Conservation (phyloP, 495 filamentous ascomycete genomes). For the Daldinia loculata region DNA sequence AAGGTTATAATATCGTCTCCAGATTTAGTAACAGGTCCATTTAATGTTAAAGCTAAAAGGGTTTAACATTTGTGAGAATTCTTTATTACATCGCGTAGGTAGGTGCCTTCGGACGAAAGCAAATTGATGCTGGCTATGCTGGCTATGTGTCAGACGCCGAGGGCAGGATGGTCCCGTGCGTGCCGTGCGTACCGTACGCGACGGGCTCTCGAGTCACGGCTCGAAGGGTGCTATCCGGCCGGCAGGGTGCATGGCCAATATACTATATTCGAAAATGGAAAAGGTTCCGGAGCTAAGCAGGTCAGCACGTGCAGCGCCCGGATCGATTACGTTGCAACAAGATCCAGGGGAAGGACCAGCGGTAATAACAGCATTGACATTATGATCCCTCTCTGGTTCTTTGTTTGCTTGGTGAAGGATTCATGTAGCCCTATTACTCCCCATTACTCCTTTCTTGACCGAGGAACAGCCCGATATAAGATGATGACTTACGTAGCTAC, state of each 20-base stretch:
- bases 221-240: slow-evolving; percentile 39
- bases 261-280: slow-evolving; percentile 44
- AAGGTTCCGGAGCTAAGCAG: slow-evolving; percentile 40
- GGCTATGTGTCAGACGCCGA: slow-evolving; percentile 26
- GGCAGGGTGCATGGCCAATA: slow-evolving; percentile 39
- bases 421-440: slow-evolving; percentile 27
- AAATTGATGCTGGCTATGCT: slow-evolving; percentile 32
- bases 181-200: slow-evolving; percentile 37
- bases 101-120: slow-evolving; percentile 34
- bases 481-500: slow-evolving; percentile 34
- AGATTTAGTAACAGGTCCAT: slow-evolving; percentile 17
- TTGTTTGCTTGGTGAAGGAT: slow-evolving; percentile 39
- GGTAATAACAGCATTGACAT: slow-evolving; percentile 8
- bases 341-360: slow-evolving; percentile 36
- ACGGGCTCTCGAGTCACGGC: slow-evolving; percentile 30
- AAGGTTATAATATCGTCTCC: slow-evolving; percentile 23
- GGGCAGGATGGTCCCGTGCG: slow-evolving; percentile 37
- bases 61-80: slow-evolving; percentile 1
- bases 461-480: slow-evolving; percentile 35
- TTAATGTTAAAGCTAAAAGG: slow-evolving; percentile 7
- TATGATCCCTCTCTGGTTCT: slow-evolving; percentile 5
- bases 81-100: neutral
- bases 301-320: slow-evolving; percentile 38
- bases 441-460: slow-evolving; percentile 34
- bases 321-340: slow-evolving; percentile 43